These are phyloP conservation scores for Hypoxylon cercidicola DNA, from an alignment of 495 filamentous ascomycete genomes.

Conservation along the genomic window DNA sequence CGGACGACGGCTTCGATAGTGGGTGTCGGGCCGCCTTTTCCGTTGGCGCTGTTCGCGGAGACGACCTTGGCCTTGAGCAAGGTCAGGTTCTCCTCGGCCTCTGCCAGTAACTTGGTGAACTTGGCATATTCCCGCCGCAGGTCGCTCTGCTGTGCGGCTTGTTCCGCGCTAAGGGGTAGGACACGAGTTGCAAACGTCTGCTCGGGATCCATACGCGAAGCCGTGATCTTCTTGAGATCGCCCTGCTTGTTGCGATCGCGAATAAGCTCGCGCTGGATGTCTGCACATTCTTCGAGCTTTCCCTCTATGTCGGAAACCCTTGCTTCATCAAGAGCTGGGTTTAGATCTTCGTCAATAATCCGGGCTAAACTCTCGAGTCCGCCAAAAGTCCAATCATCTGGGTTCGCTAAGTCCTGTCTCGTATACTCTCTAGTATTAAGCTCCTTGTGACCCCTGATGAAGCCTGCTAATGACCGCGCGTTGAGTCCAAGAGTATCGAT, in stretches of 20 bases:
- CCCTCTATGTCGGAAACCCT: slow-evolving; percentile 70
- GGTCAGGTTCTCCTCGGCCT: slow-evolving; percentile 83
- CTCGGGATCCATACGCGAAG: slow-evolving; percentile 70
- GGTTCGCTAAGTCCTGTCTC: slow-evolving; percentile 68
- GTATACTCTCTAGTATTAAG: slow-evolving; percentile 61
- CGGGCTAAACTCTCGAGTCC: slow-evolving; percentile 73
- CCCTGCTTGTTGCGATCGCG: slow-evolving; percentile 74
- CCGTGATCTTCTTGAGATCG: slow-evolving; percentile 77
- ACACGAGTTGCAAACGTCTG: slow-evolving; percentile 65
- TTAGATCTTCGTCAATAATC: slow-evolving; percentile 66
- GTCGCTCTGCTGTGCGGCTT: slow-evolving; percentile 82
- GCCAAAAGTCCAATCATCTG: slow-evolving; percentile 73
- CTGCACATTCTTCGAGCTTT: slow-evolving; percentile 69
- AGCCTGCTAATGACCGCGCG: slow-evolving; percentile 76
- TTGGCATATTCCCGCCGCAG: slow-evolving; percentile 74
- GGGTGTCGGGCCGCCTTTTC: slow-evolving; percentile 63
- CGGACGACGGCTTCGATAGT: slow-evolving; percentile 91
- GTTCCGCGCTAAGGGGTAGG: slow-evolving; percentile 83
- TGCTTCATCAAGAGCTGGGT: slow-evolving; percentile 68
- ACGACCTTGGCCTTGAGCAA: slow-evolving; percentile 84
- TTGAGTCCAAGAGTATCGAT: slow-evolving; percentile 92
- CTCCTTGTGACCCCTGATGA: slow-evolving; percentile 70
- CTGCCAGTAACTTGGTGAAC: slow-evolving; percentile 76
- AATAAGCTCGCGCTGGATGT: slow-evolving; percentile 71
- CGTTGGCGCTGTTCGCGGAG: slow-evolving; percentile 57